Evolutionary conservation across 2,329 filamentous ascomycete species (phyloP), one percentile per base, ranked within the genome.

Genomic region (Monosporascus cannonballus): DNA sequence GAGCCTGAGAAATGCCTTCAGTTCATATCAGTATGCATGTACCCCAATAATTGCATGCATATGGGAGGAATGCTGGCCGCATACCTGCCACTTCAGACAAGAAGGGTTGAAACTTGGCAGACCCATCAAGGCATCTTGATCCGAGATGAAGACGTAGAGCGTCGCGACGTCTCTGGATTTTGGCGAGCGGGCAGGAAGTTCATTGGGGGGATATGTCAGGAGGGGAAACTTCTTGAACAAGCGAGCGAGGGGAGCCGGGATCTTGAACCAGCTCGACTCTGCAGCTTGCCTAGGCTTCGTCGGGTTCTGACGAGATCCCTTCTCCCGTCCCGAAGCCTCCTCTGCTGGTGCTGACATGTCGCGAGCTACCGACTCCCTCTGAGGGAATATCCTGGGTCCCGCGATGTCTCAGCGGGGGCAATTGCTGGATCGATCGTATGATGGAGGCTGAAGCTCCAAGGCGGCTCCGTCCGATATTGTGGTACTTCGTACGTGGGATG

Each of bases 61-160:
- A 50, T 25, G 47, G 15, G 22, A 22, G 30, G 38, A 51, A 50
- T 48, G 34, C 18, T 34, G 9, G 34, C 8, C 48, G 69, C 83
- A 60, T 63, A 93, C 90, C 88, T 97, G 94, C 91, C 91, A 97
- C 76, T 93, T 96, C 65, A 97, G 76, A 75, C 94, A 99, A 54
- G 85, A 84, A 11, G 94, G 94, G 68, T 97, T 97, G 73, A 87
- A 96, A 59, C 90, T 95, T 25, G 91, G 88, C 30, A 76, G 72
- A 4, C 84, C 84, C 39, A 66, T 66, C 52, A 70, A 68, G 36
- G 84, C 87, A 62, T 83, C 86, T n/a, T 78, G 73, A 1, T 81
- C 74, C 15, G 79, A 82, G 55, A 83, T 80, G 71, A 96, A 97
- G 52, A 96, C 77, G 69, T 91, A 91, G 8, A 99, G 76, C 9